Base-by-base conservation (phyloP, 192 early-diverging fungal species). In the Linnemannia exigua region DNA sequence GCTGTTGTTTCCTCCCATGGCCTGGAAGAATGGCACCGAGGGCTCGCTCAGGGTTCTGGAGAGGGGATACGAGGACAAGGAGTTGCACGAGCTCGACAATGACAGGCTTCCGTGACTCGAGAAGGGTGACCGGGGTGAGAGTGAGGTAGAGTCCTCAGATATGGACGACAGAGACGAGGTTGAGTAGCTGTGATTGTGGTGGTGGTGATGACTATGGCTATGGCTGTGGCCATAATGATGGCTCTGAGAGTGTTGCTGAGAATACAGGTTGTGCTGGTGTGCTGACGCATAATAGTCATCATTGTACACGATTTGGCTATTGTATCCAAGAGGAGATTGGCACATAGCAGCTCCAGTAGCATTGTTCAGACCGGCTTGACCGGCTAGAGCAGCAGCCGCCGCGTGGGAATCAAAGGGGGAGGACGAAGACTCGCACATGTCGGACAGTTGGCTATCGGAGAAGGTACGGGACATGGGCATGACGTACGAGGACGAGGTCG, bases 241-340 rank as follows among this genome's bases (percentile, higher is more conserved):
- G 38, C n/a, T 51, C 76, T 79, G 77, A 12, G 76, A 70, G 48
- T 84, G 82, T 51, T 84, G 83, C 37, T 85, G 84, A 3, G 84
- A 76, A 51, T 86, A 86, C 25, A 86, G 61, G 38, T 79, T 79
- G 78, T 86, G 84, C 38, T 86, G 82, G 50, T 84, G 77, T 14
- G 84, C 84, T 22, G 84, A 79, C 11, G 74, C 58, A 48, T 86
- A 86, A 47, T 86, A 86, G 44, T 86, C 84, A 46, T 86, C 74
- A 37, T 80, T 71, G 75, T 86, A 86, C 19, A 86, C 61, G 3
- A 85, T 73, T 20, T 84, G 82, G 77, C 68, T 79, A 3, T 36
- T 63, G 67, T 85, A 84, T 19, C 76, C 76, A 1, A 82, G 68
- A 31, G 82, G 71, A 20, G 72, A 74, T 28, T 82, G 74, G 51